A percentile compares a stretch with the other conserved stretches of the same genome.
Evolutionary conservation across 208 protist species (phyloP).

Genomic region (Leishmania martiniquensis): DNA sequence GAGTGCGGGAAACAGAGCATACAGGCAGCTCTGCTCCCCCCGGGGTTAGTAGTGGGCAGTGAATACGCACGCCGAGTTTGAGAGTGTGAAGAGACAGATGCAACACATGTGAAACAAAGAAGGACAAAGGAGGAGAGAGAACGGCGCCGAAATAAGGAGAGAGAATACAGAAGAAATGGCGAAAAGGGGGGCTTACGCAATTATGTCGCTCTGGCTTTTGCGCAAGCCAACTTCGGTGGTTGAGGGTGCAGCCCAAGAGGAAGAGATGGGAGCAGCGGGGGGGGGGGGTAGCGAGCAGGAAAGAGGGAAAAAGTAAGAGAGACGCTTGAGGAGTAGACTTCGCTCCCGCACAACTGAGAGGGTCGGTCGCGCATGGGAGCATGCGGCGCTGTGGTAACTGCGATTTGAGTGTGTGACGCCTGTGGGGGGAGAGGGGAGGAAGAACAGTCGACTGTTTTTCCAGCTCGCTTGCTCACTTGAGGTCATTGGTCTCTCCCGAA

Average conservation of each 20-base stretch:
- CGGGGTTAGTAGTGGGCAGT: neutral
- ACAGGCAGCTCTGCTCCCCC: neutral
- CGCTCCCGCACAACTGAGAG: neutral
- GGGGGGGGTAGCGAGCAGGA: neutral
- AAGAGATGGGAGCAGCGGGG: neutral
- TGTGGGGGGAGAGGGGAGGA: neutral
- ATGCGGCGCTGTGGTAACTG: neutral
- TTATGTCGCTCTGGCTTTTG: conserved; percentile 12
- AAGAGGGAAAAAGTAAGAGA: neutral
- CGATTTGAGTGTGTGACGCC: neutral
- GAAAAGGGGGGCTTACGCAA: conserved; percentile 26
- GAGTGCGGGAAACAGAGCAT: neutral
- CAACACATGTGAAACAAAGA: conserved; percentile 12
- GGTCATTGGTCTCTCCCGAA: neutral
- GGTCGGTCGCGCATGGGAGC: neutral
- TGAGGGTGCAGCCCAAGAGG: neutral
- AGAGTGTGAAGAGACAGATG: neutral
- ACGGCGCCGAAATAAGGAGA: conserved; percentile 6
- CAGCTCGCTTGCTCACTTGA: too few species aligned
- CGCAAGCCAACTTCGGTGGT: neutral
- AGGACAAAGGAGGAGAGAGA: neutral
- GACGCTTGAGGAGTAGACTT: neutral
- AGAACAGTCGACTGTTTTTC: neutral
- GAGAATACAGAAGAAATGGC: neutral
- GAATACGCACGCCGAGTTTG: neutral